Evolutionary conservation across 169 alveolate species (phyloP), one percentile per base, ranked within the genome.

Genomic region (Cryptosporidium ubiquitum): DNA sequence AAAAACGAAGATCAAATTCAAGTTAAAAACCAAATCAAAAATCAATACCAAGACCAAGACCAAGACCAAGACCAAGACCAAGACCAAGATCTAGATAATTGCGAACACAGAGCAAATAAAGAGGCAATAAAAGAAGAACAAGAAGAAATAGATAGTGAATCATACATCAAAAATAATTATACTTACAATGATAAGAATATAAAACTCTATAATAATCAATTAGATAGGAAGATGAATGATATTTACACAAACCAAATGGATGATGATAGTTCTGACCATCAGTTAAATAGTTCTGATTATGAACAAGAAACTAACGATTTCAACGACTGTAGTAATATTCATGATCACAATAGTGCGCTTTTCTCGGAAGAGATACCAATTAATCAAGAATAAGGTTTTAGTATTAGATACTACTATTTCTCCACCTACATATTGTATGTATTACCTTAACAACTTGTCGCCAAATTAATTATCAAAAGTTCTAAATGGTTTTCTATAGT

Each of bases 291-390:
- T 9, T 58, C 68, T 3, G 68, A 58, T 58, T 58, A 14, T 29
- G 57, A 69, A 37, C 84, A 42, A 39, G 61, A 31, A 44, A 18
- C 39, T 26, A 47, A 69, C 14, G 29, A n/a, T 14, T 23, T 37
- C 42, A 37, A 37, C 14, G n/a, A 69, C 20, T 31, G 4, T 47
- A 49, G 26, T 35, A 37, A 39, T 14, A 29, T 31, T 44, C 20
- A 44, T 44, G 55, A 14, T 44, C 84, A 69, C 10, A 20, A 69
- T 47, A 39, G 52, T 26, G 5, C 68, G 42, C 55, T 44, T 44
- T 44, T 44, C 55, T 40, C 68, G 35, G 49, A 47, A 47, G 84
- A 44, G 23, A 26, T 44, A 42, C 60, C 68, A 70, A 44, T 70
- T 26, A 52, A 29, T 44, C 66, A 70, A 44, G 58, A 40, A 47